Evolutionary conservation across 2,329 filamentous ascomycete species (phyloP), one percentile per base, ranked within the genome.

Genomic region (Thelonectria blattea): DNA sequence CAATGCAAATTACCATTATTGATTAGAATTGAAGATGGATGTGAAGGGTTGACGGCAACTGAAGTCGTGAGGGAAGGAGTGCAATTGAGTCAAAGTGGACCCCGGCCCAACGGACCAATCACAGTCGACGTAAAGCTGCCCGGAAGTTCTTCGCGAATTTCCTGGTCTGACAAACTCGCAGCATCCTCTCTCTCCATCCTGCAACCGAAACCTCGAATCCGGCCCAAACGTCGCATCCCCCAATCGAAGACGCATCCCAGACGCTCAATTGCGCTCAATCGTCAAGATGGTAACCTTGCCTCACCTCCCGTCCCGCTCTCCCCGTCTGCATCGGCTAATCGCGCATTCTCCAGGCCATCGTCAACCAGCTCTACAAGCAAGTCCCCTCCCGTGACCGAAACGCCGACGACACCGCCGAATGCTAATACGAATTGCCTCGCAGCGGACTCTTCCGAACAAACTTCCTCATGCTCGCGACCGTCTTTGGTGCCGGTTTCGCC

Each of bases 361-460:
- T 64, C 65, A 75, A 71, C 70, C 70, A 71, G 43, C 64, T 79
- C 69, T 79, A 79, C 74, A 74, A 72, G 77, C 75, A 78, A 77
- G 77, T 76, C 56, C 53, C n/a, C 58, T 58, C 60, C 34, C 57
- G 56, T 60, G 57, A 68, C 63, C 57, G 54, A 68, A 63, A 59
- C 55, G 56, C 50, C 51, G 30, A 18, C 58, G 48, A 55, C 27
- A 10, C 27, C 65, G 32, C 37, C 58, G 61, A 62, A 63, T 63
- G 62, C 71, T 75, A 65, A 76, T 62, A 45, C 60, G 48, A 59
- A 52, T 27, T 42, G 27, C 22, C 34, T 20, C 64, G 68, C 79
- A 98, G 95, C 83, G 79, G 87, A 74, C 74, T 98, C 70, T 89
- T 98, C 84, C 89, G 90, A 79, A 89, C 86, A 76, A 99, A 99